Base-by-base conservation (phyloP, 2,329 filamentous ascomycete genomes). In the Hypoxylon sp. region DNA sequence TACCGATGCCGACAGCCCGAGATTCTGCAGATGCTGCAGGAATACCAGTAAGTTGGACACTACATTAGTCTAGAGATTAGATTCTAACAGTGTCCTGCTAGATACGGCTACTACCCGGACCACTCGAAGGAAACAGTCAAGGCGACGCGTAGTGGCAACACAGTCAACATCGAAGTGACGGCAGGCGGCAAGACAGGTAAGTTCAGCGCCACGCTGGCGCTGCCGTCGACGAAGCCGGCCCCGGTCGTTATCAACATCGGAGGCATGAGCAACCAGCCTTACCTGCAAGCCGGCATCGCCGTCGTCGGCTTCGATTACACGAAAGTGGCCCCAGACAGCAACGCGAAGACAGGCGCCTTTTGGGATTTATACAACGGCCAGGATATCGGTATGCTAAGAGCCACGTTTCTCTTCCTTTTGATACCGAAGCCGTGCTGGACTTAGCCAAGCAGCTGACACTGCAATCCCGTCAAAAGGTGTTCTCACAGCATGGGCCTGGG, bases 401-500 rank as follows among this genome's bases (percentile, higher is more conserved):
- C 6, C 24, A 26, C 3, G 6, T 6, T 26, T 26, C 24, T 26
- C 24, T 6, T 26, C 6, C 6, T 26, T 6, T 26, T 6, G 24
- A 26, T 26, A 26, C 6, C 24, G 6, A 26, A 26, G 6, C 24
- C 6, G 6, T 26, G 24, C 24, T 26, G 6, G 24, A 26, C 6
- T 26, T 26, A 26, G 24, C 3, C 6, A 26, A 26, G 24, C 24
- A 6, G 24, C 24, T 26, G 24, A 26, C 24, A 26, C 24, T 26
- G 3, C 24, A 26, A 26, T 6, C 3, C 24, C 24, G 24, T 26
- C 24, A 26, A 26, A 3, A 80, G 82, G 83, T 61, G 81, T 83
- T 36, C 75, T 85, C 54, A 85, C 82, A 11, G 84, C 84, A 11
- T 86, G 84, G 84, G 82, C 83, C 11, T 86, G 84, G 83, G 83